Conservation (phyloP, 2,329 filamentous ascomycete species). For the Colletotrichum tropicale region DNA sequence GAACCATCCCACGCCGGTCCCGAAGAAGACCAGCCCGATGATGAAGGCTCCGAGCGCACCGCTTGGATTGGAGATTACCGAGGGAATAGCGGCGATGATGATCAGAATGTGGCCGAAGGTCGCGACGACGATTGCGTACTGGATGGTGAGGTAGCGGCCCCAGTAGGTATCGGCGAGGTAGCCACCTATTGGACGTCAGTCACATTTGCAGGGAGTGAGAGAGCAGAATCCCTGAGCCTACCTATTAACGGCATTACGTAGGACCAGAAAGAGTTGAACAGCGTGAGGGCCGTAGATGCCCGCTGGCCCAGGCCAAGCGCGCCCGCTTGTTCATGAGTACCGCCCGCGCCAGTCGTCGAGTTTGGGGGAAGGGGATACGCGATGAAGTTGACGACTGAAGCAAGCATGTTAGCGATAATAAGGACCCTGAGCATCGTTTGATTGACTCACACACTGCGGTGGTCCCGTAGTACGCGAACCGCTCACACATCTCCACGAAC, state of each 20-base stretch:
- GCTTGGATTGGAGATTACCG: conserved; percentile 33
- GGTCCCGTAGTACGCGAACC: conserved; percentile 69
- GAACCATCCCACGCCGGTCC: conserved; percentile 70
- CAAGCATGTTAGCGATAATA: conserved; percentile 32
- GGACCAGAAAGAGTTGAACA: conserved; percentile 22
- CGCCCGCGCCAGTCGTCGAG: conserved; percentile 48
- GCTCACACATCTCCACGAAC: conserved; percentile 68
- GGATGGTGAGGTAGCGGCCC: conserved; percentile 75
- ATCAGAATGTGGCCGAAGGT: conserved; percentile 73
- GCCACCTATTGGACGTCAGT: conserved; percentile 34
- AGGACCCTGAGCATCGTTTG: conserved; percentile 11
- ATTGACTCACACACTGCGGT: conserved; percentile 59
- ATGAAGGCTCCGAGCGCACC: conserved; percentile 61
- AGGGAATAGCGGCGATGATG: conserved; percentile 59
- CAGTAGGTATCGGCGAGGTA: conserved; percentile 70
- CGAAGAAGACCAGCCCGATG: conserved; percentile 60
- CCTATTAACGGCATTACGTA: conserved; percentile 29
- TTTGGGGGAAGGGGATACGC: conserved; percentile 62
- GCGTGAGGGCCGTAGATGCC: conserved; percentile 13
- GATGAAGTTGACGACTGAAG: conserved; percentile 60
- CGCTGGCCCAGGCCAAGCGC: conserved; percentile 24
- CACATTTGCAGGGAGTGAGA: too few species aligned
- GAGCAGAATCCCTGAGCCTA: not conserved
- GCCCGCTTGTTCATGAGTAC: conserved; percentile 24
- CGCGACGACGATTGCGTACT: conserved; percentile 68